A percentile compares a stretch with the other conserved stretches of the same genome.
Conservation (phyloP, 2,329 filamentous ascomycete species). For the Arthrobotrys entomopaga region DNA sequence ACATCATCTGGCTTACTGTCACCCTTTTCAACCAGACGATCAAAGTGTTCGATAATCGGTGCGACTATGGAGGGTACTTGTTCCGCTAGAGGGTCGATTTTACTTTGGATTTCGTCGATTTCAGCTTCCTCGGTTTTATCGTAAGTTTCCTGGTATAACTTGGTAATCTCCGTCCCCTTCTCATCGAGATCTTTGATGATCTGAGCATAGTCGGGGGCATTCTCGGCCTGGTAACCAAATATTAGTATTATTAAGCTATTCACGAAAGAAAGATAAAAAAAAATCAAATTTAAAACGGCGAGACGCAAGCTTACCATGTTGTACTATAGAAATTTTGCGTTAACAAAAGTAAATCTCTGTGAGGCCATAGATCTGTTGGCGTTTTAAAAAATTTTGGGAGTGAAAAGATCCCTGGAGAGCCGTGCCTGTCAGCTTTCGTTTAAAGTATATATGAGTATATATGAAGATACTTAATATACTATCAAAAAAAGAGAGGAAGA, state of each 20-base stretch:
- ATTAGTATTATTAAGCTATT: background rate
- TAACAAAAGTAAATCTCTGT: conserved; percentile 1
- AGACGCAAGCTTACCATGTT: background rate
- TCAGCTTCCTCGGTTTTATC: conserved; percentile 12
- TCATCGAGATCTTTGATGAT: conserved; percentile 6
- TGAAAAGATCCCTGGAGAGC: background rate
- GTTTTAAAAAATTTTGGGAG: background rate
- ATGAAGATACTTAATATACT: background rate
- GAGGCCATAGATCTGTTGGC: conserved; percentile 1
- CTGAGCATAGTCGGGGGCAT: background rate
- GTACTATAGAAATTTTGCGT: conserved; percentile 1
- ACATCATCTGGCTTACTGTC: background rate
- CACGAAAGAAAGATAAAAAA: too few species aligned
- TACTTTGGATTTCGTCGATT: conserved; percentile 5
- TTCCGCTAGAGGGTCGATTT: background rate
- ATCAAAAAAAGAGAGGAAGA: background rate
- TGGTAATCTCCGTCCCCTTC: background rate
- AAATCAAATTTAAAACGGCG: too few species aligned
- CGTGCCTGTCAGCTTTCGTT: background rate
- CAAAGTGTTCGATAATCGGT: background rate
- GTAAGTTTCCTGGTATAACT: conserved; percentile 7
- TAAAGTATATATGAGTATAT: conserved; percentile 5
- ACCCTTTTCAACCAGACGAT: background rate
- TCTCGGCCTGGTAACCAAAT: background rate
- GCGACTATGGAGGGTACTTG: background rate